Base-by-base conservation (phyloP, 1,284 basidiomycete species). In the Phellinidium pouzarii region DNA sequence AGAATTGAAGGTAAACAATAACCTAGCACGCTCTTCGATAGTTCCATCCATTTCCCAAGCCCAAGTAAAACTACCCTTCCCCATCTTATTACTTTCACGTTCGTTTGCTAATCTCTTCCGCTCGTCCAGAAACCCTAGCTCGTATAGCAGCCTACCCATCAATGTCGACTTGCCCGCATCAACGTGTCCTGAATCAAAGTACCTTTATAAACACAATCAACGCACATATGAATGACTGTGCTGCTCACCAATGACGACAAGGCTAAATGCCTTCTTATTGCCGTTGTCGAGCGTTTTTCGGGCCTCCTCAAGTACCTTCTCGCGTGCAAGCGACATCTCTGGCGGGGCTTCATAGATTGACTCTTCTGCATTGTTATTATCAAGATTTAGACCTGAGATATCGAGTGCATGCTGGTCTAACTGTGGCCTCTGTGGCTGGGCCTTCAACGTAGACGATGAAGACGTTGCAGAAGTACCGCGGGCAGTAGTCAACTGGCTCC, bases 91-190 rank as follows among this genome's bases (percentile, higher is more conserved):
- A 58, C 91, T 94, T n/a, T 90, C 92, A 48, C 94, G 76, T 68
- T 96, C 94, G 65, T 97, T 97, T 34, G 84, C 81, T 37, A 79
- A 71, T 54, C 87, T 82, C 36, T 85, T 86, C 67, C 91, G 92
- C 64, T 98, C 93, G 53, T 87, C 86, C 51, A 98, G 65, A 59
- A 81, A 78, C 14, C 96, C 95, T 0, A 96, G 76, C 59, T 98
- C 96, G 65, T 96, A 94, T 42, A 99, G 67, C 57, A 99, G 66
- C 49, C 94, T 77, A 0, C 95, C 95, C 93, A 98, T 98, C 42
- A 99, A 69, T 0, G 95, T 99, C 8, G 94, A 97, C 69, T 99
- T 99, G 46, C 95, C 95, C 12, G 96, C 95, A 69, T 99, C 95
- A 56, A 99, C 95, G 64, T 99, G 95, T 22, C 95, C 94, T 93